Evolutionary conservation across 2,329 filamentous ascomycete species (phyloP).

Genomic region (Neonectria faginata): DNA sequence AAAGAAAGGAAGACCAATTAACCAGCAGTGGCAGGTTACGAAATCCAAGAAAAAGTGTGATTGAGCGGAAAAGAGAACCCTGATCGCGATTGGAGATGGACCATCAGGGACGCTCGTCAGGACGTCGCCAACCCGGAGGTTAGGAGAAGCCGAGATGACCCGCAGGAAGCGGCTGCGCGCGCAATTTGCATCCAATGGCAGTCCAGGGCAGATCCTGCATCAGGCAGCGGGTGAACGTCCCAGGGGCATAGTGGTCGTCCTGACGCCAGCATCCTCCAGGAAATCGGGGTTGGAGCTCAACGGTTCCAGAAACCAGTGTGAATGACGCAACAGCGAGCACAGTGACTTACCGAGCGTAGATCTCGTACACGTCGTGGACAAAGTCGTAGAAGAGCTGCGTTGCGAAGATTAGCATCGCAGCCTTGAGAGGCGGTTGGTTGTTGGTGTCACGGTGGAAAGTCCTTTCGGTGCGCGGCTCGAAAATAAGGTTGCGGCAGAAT

Average conservation of each 20-base stretch:
- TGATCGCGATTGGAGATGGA: background rate
- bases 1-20: background rate
- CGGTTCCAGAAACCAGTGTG: background rate
- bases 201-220: background rate
- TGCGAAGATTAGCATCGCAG: conserved; percentile 32
- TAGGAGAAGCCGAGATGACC: background rate
- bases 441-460: conserved; percentile 14
- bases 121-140: background rate
- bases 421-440: background rate
- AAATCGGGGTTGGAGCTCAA: background rate
- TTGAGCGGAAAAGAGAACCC: background rate
- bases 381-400: conserved; percentile 43
- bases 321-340: conserved; percentile 1
- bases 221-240: background rate
- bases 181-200: background rate
- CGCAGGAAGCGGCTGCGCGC: background rate
- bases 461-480: conserved; percentile 2
- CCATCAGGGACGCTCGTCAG: background rate
- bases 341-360: conserved; percentile 43
- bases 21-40: background rate
- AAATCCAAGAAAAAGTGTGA: background rate
- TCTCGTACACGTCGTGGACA: conserved; percentile 47
- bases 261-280: background rate
- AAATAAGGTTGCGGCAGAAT: conserved; percentile 25
- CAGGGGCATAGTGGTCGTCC: background rate